Conservation (phyloP, 2,329 filamentous ascomycete species). For the Pseudocercospora vitis region DNA sequence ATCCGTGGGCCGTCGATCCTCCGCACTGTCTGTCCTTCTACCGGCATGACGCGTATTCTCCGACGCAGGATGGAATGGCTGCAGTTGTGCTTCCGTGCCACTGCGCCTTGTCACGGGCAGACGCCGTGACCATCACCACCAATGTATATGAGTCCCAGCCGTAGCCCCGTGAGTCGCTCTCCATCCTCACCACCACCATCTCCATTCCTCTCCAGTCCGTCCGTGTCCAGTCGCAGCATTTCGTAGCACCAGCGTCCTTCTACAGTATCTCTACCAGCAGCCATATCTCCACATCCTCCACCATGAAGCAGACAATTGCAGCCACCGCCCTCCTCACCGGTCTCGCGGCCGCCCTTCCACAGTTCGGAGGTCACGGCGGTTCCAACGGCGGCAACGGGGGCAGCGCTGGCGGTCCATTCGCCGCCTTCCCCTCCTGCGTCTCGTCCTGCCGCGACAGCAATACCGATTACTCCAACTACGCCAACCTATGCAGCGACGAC, state of each 20-base stretch:
- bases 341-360: conserved; percentile 21
- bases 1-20: conserved; percentile 5
- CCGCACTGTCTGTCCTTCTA: conserved; percentile 9
- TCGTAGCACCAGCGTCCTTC: background rate
- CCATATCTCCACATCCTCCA: conserved; percentile 4
- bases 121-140: background rate
- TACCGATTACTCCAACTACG: conserved; percentile 19
- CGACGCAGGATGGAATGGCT: conserved; percentile 11
- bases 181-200: background rate
- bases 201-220: background rate
- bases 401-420: conserved; percentile 14
- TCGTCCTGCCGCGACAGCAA: conserved; percentile 18
- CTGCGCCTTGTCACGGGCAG: conserved; percentile 9
- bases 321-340: conserved; percentile 19
- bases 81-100: background rate
- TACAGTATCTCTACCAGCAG: background rate
- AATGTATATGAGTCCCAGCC: conserved; percentile 3
- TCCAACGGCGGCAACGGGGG: conserved; percentile 13
- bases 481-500: conserved; percentile 26
- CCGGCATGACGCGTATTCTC: conserved; percentile 31
- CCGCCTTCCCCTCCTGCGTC: conserved; percentile 22
- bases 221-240: background rate
- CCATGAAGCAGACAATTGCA: conserved; percentile 19
- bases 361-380: conserved; percentile 12
- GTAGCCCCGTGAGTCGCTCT: background rate